Percentiles rank a stretch among this genome's conserved stretches.
These are phyloP conservation scores for Mycena polygramma DNA, from an alignment of 768 basidiomycete genomes.

Conservation along the genomic window DNA sequence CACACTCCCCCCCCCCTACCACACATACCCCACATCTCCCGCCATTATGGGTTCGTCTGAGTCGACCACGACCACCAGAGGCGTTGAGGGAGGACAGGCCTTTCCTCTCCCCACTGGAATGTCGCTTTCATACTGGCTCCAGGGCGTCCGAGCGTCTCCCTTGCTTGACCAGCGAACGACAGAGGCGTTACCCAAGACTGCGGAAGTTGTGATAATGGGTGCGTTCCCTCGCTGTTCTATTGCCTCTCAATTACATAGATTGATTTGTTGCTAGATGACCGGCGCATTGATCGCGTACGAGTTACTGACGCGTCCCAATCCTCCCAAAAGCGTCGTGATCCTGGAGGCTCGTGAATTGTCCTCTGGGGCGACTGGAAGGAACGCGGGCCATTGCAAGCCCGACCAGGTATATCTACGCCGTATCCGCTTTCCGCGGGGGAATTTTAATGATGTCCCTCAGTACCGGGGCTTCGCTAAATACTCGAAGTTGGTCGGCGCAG, in stretches of 20 bases:
- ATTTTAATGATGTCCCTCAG: background rate
- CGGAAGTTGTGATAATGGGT: constrained; percentile 63
- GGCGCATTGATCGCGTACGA: constrained; percentile 39
- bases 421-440: background rate
- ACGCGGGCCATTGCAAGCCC: constrained; percentile 66
- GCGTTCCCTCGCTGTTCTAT: constrained; percentile 44
- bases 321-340: constrained; percentile 58
- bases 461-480: constrained; percentile 60
- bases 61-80: background rate
- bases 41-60: constrained; percentile 16
- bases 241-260: background rate
- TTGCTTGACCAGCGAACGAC: constrained; percentile 40
- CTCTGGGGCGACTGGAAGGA: constrained; percentile 67
- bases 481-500: constrained; percentile 52
- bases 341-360: constrained; percentile 73
- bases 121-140: constrained; percentile 40
- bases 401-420: constrained; percentile 43
- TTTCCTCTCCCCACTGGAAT: constrained; percentile 35
- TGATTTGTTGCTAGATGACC: constrained; percentile 36
- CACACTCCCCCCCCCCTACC: too few relatives aligned
- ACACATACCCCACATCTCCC: background rate
- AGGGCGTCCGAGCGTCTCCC: constrained; percentile 38
- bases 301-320: constrained; percentile 34
- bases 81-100: constrained; percentile 29
- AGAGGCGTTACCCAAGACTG: constrained; percentile 29